These are phyloP conservation scores for Sugiyamaella americana DNA, from an alignment of 805 yeast genomes.

Conservation along the genomic window DNA sequence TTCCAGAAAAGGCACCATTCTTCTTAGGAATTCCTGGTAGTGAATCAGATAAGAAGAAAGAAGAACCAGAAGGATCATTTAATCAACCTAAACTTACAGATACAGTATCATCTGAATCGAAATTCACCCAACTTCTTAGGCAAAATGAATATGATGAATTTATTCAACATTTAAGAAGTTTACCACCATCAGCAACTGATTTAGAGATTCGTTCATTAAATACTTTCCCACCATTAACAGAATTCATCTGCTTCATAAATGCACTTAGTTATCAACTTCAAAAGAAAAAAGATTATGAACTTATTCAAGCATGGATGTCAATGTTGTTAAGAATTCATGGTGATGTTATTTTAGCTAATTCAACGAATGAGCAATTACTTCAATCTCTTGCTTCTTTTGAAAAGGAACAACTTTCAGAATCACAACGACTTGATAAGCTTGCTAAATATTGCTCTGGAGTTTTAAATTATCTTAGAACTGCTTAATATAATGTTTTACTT, in stretches of 20 bases:
- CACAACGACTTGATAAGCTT: slow-evolving; percentile 54
- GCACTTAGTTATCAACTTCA: slow-evolving; percentile 58
- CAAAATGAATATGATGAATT: slow-evolving; percentile 50
- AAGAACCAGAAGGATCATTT: slow-evolving; percentile 25
- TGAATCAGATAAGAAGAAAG: slow-evolving; percentile 33
- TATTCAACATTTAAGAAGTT: slow-evolving; percentile 46
- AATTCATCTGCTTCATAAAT: slow-evolving; percentile 57
- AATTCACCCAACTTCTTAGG: slow-evolving; percentile 61
- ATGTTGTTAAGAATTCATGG: slow-evolving; percentile 75
- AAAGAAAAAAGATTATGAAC: slow-evolving; percentile 59
- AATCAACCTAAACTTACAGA: slow-evolving; percentile 7
- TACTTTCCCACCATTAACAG: slow-evolving; percentile 55
- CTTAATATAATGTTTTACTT: slow-evolving; percentile 4
- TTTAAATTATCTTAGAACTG: slow-evolving; percentile 45
- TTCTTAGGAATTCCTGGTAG: slow-evolving; percentile 63
- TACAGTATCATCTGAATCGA: slow-evolving; percentile 36
- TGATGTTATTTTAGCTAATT: slow-evolving; percentile 50
- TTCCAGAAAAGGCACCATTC: slow-evolving; percentile 74
- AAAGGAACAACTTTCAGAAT: slow-evolving; percentile 35
- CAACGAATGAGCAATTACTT: slow-evolving; percentile 32
- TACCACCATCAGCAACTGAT: slow-evolving; percentile 76
- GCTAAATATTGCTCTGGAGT: slow-evolving; percentile 81
- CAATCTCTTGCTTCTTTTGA: slow-evolving; percentile 48
- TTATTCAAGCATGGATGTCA: slow-evolving; percentile 73
- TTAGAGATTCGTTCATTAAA: slow-evolving; percentile 79